A percentile compares a stretch with the other conserved stretches of the same genome.
These are phyloP conservation scores for Teratosphaeria zuluensis DNA, from an alignment of 2,329 filamentous ascomycete species.

Conservation along the genomic window DNA sequence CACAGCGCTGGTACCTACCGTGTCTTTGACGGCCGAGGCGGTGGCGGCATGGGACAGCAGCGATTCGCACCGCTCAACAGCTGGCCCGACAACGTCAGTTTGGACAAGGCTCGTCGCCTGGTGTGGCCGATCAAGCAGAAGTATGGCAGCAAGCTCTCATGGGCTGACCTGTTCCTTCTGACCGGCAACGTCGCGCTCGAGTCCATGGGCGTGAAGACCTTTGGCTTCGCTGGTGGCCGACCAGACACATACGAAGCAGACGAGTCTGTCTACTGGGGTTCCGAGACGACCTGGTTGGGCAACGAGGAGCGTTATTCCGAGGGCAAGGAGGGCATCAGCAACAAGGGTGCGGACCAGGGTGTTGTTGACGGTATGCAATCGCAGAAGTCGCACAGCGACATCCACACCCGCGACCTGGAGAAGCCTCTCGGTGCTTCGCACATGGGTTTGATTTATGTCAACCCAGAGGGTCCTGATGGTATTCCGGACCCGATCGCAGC, in stretches of 20 bases:
- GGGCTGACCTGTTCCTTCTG: constrained; percentile 63
- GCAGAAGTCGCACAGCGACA: constrained; percentile 36
- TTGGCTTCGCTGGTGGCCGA: constrained; percentile 65
- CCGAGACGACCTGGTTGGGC: constrained; percentile 63
- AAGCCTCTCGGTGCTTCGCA: constrained; percentile 57
- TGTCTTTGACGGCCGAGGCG: constrained; percentile 63
- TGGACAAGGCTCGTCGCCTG: constrained; percentile 72
- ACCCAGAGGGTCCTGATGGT: constrained; percentile 68
- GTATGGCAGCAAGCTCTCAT: constrained; percentile 74
- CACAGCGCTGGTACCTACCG: constrained; percentile 73
- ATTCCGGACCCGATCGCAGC: constrained; percentile 60
- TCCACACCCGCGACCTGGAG: constrained; percentile 55
- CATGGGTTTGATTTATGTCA: constrained; percentile 75
- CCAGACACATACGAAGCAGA: constrained; percentile 66
- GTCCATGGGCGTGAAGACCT: constrained; percentile 64
- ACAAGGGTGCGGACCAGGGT: constrained; percentile 24
- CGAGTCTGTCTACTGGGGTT: constrained; percentile 68
- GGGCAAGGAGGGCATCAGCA: constrained; percentile 37
- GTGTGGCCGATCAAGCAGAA: constrained; percentile 78
- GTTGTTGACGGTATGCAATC: constrained; percentile 34
- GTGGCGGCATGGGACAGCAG: constrained; percentile 62
- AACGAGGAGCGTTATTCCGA: constrained; percentile 60
- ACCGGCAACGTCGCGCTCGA: constrained; percentile 70
- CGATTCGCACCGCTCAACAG: constrained; percentile 72
- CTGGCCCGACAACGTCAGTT: constrained; percentile 70